Evolutionary conservation across 2,329 filamentous ascomycete species (phyloP).

Genomic region (Penicillium frequentans): DNA sequence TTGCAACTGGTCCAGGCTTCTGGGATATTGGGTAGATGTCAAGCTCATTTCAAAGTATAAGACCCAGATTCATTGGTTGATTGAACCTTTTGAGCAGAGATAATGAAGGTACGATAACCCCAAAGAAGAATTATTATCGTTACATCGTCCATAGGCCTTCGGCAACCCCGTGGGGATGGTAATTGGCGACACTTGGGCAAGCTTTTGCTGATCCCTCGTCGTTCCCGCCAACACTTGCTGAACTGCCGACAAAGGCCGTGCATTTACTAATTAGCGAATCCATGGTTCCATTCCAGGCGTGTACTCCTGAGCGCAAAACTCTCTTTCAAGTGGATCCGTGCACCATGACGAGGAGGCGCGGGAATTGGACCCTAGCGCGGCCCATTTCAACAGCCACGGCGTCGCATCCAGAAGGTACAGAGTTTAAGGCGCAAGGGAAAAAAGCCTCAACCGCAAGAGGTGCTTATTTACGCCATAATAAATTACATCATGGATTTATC

Average conservation of each 20-base stretch:
- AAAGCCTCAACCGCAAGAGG: constrained; percentile 1
- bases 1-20: no score
- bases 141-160: no score
- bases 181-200: no score
- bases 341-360: constrained; percentile 9
- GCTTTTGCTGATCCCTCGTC: not conserved
- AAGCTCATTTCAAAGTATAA: no score
- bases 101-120: no score
- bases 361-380: not conserved
- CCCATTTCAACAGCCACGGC: not conserved
- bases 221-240: not conserved
- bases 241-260: not conserved
- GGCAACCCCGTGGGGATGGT: no score
- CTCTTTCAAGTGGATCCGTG: not conserved
- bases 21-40: no score
- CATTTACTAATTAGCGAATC: not conserved
- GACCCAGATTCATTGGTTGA: no score
- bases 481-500: constrained; percentile 2
- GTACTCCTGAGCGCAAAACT: not conserved
- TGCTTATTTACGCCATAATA: not conserved
- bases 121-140: no score
- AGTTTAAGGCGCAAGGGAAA: not conserved
- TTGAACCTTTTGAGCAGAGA: no score
- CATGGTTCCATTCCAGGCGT: not conserved
- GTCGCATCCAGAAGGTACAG: not conserved